Evolutionary conservation across 805 yeast genomes (phyloP).

Genomic region (Candida railenensis): DNA sequence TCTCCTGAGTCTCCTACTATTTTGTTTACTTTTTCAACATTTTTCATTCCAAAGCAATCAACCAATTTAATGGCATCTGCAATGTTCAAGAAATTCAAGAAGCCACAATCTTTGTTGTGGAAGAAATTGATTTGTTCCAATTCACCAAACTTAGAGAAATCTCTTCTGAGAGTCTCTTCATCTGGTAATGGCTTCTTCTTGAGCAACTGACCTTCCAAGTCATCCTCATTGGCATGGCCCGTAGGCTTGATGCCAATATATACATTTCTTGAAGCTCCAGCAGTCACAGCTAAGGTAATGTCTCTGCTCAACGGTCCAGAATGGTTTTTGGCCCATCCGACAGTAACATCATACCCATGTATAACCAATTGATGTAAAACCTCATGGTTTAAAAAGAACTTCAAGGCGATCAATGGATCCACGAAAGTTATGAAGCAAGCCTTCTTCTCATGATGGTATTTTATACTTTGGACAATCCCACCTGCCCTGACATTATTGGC

Average conservation of each 20-base stretch:
- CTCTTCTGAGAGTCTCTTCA: slow-evolving; percentile 52
- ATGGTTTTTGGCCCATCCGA: slow-evolving; percentile 71
- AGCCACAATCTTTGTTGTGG: slow-evolving; percentile 70
- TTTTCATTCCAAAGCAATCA: slow-evolving; percentile 47
- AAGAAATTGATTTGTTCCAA: slow-evolving; percentile 75
- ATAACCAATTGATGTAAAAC: slow-evolving; percentile 56
- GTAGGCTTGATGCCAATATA: slow-evolving; percentile 57
- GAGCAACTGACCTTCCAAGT: not conserved
- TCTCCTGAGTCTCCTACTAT: slow-evolving; percentile 34
- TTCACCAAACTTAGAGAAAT: slow-evolving; percentile 65
- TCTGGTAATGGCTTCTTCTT: slow-evolving; percentile 18
- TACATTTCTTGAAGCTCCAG: slow-evolving; percentile 76
- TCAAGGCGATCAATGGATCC: slow-evolving; percentile 62
- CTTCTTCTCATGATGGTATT: slow-evolving; percentile 48
- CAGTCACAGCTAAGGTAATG: slow-evolving; percentile 61
- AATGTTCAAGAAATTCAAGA: slow-evolving; percentile 68
- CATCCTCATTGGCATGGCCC: not conserved
- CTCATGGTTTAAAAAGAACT: slow-evolving; percentile 60
- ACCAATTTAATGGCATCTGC: slow-evolving; percentile 62
- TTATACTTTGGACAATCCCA: slow-evolving; percentile 66
- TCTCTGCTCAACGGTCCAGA: slow-evolving; percentile 60
- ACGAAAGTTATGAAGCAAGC: slow-evolving; percentile 72
- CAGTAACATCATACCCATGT: slow-evolving; percentile 59
- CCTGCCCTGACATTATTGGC: slow-evolving; percentile 74
- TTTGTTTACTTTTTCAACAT: slow-evolving; percentile 13